Evolutionary conservation across 2,329 filamentous ascomycete genomes (phyloP).

Genomic region (Fusarium setosum): DNA sequence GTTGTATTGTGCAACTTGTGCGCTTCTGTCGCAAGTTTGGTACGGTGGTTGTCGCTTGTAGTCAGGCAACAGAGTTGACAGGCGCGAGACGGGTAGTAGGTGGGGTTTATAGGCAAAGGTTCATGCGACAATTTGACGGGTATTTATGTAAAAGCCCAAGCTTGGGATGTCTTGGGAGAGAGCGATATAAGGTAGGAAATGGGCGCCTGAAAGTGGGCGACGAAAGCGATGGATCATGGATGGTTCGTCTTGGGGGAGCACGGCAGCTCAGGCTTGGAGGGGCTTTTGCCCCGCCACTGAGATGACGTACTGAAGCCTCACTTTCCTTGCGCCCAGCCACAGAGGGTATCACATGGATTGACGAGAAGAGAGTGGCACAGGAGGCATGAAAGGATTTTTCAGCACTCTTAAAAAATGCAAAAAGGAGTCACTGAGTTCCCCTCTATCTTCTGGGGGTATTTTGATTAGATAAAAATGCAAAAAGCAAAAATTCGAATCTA

Average conservation of each 20-base stretch:
- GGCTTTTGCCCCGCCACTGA: constrained; percentile 27
- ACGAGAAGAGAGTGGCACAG: background rate
- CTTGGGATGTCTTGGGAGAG: constrained; percentile 12
- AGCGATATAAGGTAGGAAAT: constrained; percentile 18
- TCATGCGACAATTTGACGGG: constrained; percentile 5
- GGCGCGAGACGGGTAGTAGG: background rate
- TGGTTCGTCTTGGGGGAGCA: constrained; percentile 8
- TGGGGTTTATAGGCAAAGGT: constrained; percentile 5
- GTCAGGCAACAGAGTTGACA: constrained; percentile 7
- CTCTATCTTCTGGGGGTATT: no score
- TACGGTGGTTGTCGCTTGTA: background rate
- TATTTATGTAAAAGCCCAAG: constrained; percentile 12
- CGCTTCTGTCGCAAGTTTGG: constrained; percentile 7
- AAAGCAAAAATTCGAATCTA: constrained; percentile 56
- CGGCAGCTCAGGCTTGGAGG: constrained; percentile 28
- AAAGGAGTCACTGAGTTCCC: background rate
- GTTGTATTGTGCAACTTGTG: background rate
- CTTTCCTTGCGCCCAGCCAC: background rate
- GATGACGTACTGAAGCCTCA: constrained; percentile 35
- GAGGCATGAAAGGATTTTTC: background rate
- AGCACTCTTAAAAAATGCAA: background rate
- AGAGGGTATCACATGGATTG: background rate
- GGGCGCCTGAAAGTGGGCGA: constrained; percentile 34
- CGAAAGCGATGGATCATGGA: constrained; percentile 28
- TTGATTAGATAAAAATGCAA: constrained; percentile 10